Percentiles rank a stretch among this genome's conserved stretches.
Evolutionary conservation across 2,329 filamentous ascomycete species (phyloP).

Genomic region (Trichoderma atroviride): DNA sequence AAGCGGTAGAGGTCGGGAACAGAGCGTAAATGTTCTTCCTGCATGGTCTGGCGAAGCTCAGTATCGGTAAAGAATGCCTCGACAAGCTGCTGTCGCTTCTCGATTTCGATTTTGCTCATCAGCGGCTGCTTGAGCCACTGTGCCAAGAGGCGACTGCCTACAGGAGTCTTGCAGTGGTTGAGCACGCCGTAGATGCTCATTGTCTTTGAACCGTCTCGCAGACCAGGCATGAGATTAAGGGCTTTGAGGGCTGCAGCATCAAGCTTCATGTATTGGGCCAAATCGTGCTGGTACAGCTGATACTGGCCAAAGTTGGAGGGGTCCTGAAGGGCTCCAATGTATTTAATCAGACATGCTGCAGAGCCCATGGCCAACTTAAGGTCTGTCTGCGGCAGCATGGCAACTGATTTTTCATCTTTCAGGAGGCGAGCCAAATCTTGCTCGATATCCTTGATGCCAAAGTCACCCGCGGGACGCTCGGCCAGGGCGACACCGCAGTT

Average conservation of each 20-base stretch:
- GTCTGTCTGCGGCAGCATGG: conserved; percentile 83
- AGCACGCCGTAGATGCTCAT: conserved; percentile 95
- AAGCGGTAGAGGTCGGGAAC: conserved; percentile 94
- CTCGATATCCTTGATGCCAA: conserved; percentile 88
- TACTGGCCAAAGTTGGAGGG: conserved; percentile 96
- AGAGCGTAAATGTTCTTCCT: conserved; percentile 90
- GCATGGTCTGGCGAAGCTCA: conserved; percentile 90
- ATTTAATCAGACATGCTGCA: conserved; percentile 90
- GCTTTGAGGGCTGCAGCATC: conserved; percentile 93
- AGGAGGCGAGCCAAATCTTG: conserved; percentile 87
- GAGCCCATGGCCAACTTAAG: conserved; percentile 96
- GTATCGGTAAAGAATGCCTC: conserved; percentile 94
- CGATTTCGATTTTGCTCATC: conserved; percentile 87
- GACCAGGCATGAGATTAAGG: conserved; percentile 94
- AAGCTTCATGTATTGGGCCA: conserved; percentile 97
- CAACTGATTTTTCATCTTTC: conserved; percentile 79
- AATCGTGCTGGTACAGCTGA: conserved; percentile 93
- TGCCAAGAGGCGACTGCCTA: conserved; percentile 84
- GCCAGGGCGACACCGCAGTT: conserved; percentile 90
- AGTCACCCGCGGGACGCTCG: conserved; percentile 75
- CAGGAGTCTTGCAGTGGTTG: conserved; percentile 96
- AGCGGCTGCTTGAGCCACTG: conserved; percentile 98
- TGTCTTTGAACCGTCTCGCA: conserved; percentile 89
- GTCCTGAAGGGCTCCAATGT: conserved; percentile 87
- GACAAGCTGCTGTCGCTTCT: conserved; percentile 88